Evolutionary conservation across 148 eudicot genomes (phyloP).

Genomic region (Gaultheria prostrata): DNA sequence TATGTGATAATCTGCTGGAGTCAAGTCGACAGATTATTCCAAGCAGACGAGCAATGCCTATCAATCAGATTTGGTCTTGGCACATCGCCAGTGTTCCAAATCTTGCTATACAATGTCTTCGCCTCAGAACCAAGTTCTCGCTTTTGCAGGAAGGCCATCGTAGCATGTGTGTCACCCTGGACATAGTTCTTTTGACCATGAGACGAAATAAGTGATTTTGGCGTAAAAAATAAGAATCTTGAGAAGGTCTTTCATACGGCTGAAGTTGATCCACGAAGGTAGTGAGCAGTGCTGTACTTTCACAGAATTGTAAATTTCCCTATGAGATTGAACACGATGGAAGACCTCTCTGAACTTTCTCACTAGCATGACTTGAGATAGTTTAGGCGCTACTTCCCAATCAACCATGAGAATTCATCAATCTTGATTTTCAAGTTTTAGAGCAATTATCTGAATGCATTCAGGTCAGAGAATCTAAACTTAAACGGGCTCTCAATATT

Average conservation of each 20-base stretch:
- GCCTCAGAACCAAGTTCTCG: not conserved
- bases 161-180: not conserved
- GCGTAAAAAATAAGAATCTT: not conserved
- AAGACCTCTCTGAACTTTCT: not conserved
- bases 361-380: not conserved
- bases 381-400: not conserved
- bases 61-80: not conserved
- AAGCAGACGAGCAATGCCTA: not conserved
- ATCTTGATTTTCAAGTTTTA: not conserved
- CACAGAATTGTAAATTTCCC: not conserved
- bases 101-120: not conserved
- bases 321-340: not conserved
- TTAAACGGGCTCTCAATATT: not conserved
- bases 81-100: not conserved
- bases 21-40: not conserved
- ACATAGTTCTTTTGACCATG: not conserved
- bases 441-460: not conserved
- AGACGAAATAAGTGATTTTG: not conserved
- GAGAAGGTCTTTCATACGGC: not conserved
- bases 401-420: not conserved
- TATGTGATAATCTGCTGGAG: not conserved
- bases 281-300: not conserved
- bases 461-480: not conserved
- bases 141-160: not conserved
- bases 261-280: not conserved